Percentiles rank a stretch among this genome's conserved stretches.
These are phyloP conservation scores for Chenopodium formosanum DNA, from an alignment of 148 eudicot genomes.

Conservation along the genomic window DNA sequence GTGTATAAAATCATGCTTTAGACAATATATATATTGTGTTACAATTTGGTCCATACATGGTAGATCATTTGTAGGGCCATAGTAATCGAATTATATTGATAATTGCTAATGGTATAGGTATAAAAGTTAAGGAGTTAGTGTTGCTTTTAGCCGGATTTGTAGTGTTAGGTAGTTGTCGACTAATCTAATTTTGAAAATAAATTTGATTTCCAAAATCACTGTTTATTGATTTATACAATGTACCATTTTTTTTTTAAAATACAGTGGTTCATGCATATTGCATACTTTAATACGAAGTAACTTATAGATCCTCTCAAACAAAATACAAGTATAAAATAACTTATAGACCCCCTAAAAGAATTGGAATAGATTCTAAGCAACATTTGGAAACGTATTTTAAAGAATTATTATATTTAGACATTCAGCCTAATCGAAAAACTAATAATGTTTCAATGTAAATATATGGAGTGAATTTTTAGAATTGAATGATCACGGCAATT, in stretches of 20 bases:
- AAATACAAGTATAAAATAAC: no score
- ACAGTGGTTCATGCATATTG: no score
- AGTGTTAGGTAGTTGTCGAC: conserved; percentile 21
- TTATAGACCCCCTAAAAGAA: no score
- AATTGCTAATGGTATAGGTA: conserved; percentile 5
- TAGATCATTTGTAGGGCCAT: conserved; percentile 24
- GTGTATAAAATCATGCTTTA: not conserved
- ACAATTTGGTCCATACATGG: conserved; percentile 21
- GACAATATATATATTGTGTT: conserved; percentile 11
- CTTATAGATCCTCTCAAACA: no score
- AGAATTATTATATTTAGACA: no score
- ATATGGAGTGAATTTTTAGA: no score
- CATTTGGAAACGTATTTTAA: no score
- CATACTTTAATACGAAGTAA: no score
- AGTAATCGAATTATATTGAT: not conserved
- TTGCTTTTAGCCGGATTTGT: conserved; percentile 20
- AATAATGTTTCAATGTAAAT: no score
- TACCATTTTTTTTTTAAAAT: not conserved
- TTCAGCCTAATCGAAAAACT: no score
- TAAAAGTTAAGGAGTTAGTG: conserved; percentile 14
- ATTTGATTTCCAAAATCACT: not conserved
- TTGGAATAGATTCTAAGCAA: no score
- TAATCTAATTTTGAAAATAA: not conserved
- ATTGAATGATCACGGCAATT: no score
- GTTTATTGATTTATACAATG: not conserved